Evolutionary conservation across 441 rosid genomes (phyloP).

Genomic region (Erodium chrysanthum): DNA sequence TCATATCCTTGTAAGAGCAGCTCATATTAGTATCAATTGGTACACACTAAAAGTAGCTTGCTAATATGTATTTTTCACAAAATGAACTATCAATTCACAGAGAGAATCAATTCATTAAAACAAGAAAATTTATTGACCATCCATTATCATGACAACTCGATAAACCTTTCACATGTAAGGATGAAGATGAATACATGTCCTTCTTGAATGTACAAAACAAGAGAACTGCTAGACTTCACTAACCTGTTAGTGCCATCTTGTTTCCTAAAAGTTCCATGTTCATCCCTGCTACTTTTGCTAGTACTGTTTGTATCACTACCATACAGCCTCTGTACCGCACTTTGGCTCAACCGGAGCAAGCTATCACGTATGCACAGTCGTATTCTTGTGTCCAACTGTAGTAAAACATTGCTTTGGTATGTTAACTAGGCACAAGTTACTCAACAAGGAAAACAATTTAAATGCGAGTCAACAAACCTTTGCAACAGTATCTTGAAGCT

Average conservation of each 20-base stretch:
- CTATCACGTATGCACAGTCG: constrained; percentile 86
- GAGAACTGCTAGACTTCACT: constrained; percentile 19
- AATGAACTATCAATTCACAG: not conserved
- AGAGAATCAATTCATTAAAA: too few relatives aligned
- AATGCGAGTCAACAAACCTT: constrained; percentile 40
- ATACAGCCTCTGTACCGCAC: constrained; percentile 64
- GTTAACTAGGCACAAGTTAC: constrained; percentile 19
- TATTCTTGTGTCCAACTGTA: constrained; percentile 64
- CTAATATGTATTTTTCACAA: not conserved
- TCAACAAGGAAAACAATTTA: constrained; percentile 23
- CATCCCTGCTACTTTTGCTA: constrained; percentile 43
- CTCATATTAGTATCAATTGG: not conserved
- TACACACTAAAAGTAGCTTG: not conserved
- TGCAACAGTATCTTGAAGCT: constrained; percentile 65
- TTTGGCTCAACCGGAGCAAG: constrained; percentile 89
- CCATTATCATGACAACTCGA: not conserved
- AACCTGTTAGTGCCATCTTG: constrained; percentile 49
- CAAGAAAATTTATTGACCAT: not conserved
- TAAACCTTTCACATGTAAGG: not conserved
- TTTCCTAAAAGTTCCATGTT: constrained; percentile 31
- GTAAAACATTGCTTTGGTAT: constrained; percentile 23
- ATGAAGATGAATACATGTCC: not conserved
- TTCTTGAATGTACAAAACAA: not conserved
- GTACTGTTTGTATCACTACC: constrained; percentile 40
- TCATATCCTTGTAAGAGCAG: not conserved